These are phyloP conservation scores for Fusarium brachygibbosum DNA, from an alignment of 2,329 filamentous ascomycete species.

Conservation along the genomic window DNA sequence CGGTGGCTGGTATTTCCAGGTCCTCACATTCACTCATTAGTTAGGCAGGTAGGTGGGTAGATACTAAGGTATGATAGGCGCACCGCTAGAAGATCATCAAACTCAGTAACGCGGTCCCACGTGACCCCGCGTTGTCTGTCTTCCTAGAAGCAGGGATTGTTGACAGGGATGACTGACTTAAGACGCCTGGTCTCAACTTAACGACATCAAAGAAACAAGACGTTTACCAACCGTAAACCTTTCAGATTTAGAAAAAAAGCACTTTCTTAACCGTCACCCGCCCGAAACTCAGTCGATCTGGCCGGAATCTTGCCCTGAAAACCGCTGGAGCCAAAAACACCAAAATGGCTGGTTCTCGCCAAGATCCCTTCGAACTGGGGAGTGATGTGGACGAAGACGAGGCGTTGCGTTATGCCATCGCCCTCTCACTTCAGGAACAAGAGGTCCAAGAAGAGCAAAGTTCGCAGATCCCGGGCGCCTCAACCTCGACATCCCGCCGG, in stretches of 20 bases:
- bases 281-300: slow-evolving; percentile 41
- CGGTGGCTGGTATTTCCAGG: not conserved
- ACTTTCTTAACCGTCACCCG: slow-evolving; percentile 37
- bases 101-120: slow-evolving; percentile 42
- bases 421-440: slow-evolving; percentile 64
- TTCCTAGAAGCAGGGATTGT: slow-evolving; percentile 23
- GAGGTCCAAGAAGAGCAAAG: slow-evolving; percentile 32
- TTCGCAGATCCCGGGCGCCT: slow-evolving; percentile 37
- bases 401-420: slow-evolving; percentile 72
- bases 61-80: not conserved
- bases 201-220: slow-evolving; percentile 23
- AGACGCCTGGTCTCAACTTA: slow-evolving; percentile 22
- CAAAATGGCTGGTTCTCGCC: slow-evolving; percentile 40
- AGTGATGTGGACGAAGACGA: slow-evolving; percentile 66
- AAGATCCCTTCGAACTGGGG: slow-evolving; percentile 47
- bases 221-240: slow-evolving; percentile 19
- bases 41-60: not conserved
- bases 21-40: not conserved
- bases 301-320: slow-evolving; percentile 19
- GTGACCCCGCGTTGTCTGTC: slow-evolving; percentile 46
- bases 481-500: slow-evolving; percentile 31
- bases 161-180: slow-evolving; percentile 38
- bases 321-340: slow-evolving; percentile 23
- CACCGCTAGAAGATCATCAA: not conserved
- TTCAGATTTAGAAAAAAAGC: slow-evolving; percentile 29